These are phyloP conservation scores for Metarhizium rileyi DNA, from an alignment of 2,329 filamentous ascomycete species.

Conservation along the genomic window DNA sequence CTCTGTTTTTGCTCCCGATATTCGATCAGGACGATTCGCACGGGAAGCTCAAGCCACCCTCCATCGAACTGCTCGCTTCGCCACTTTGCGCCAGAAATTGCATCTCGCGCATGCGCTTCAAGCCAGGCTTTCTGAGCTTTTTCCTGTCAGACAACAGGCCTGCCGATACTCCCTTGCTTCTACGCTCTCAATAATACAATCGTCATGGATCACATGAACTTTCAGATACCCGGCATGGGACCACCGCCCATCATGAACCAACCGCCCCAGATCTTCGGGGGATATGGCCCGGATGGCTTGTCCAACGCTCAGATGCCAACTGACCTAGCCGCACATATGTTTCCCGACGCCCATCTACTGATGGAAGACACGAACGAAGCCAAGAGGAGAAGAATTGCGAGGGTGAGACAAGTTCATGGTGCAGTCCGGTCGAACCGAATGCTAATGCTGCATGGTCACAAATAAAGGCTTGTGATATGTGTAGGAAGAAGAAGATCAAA, in stretches of 20 bases:
- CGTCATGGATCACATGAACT: slow-evolving; percentile 39
- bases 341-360: slow-evolving; percentile 44
- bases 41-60: neutral
- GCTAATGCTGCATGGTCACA: slow-evolving; percentile 6
- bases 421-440: neutral
- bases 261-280: slow-evolving; percentile 59
- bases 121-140: neutral
- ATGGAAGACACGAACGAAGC: slow-evolving; percentile 66
- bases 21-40: neutral
- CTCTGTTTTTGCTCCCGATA: neutral
- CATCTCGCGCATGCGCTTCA: neutral
- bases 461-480: slow-evolving; percentile 98
- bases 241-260: slow-evolving; percentile 54
- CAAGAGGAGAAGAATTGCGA: slow-evolving; percentile 80
- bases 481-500: slow-evolving; percentile 94
- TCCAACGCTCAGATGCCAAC: slow-evolving; percentile 43
- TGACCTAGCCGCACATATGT: slow-evolving; percentile 51
- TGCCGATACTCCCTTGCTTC: neutral
- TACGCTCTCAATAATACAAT: neutral
- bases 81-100: neutral
- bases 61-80: neutral
- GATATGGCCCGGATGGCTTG: slow-evolving; percentile 50
- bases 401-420: slow-evolving; percentile 44
- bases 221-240: slow-evolving; percentile 47
- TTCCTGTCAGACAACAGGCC: neutral